Conservation (phyloP, 2,329 filamentous ascomycete genomes). For the Arachnopeziza araneosa region DNA sequence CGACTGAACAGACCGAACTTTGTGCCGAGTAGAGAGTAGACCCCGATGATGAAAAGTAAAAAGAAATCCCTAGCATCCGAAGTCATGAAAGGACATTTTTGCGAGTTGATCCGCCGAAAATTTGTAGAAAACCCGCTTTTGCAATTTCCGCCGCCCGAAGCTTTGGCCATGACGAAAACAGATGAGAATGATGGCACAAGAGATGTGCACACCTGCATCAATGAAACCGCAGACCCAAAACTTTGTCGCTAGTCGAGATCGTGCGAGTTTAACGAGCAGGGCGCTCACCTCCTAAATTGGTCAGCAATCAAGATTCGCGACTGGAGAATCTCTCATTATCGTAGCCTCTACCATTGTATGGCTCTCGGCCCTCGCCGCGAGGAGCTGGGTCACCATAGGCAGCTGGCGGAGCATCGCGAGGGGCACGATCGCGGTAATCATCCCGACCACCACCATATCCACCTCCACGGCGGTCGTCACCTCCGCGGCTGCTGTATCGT, state of each 20-base stretch:
- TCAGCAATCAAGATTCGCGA: conserved; percentile 34
- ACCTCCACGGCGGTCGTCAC: conserved; percentile 41
- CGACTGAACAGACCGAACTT: conserved; percentile 30
- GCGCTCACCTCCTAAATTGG: conserved; percentile 32
- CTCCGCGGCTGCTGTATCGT: conserved; percentile 27
- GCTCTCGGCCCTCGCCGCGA: conserved; percentile 38
- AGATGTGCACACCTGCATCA: conserved; percentile 32
- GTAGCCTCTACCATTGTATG: conserved; percentile 38
- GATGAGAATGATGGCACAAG: conserved; percentile 26
- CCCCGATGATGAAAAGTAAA: conserved; percentile 27
- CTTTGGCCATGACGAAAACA: conserved; percentile 31
- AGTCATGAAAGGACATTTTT: conserved; percentile 25
- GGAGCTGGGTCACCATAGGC: conserved; percentile 39
- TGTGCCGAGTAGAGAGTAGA: conserved; percentile 25
- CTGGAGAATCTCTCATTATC: conserved; percentile 31
- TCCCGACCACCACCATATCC: conserved; percentile 36
- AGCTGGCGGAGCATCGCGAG: conserved; percentile 35
- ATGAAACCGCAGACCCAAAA: conserved; percentile 33
- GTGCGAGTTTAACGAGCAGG: conserved; percentile 33
- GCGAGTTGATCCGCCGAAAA: conserved; percentile 25
- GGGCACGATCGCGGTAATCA: conserved; percentile 41
- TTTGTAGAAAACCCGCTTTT: conserved; percentile 27
- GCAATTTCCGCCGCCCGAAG: conserved; percentile 31
- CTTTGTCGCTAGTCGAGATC: conserved; percentile 29
- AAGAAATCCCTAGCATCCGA: conserved; percentile 31